A percentile compares a stretch with the other conserved stretches of the same genome.
Conservation (phyloP, 2,329 filamentous ascomycete species). For the Aspergillus viridinutans region DNA sequence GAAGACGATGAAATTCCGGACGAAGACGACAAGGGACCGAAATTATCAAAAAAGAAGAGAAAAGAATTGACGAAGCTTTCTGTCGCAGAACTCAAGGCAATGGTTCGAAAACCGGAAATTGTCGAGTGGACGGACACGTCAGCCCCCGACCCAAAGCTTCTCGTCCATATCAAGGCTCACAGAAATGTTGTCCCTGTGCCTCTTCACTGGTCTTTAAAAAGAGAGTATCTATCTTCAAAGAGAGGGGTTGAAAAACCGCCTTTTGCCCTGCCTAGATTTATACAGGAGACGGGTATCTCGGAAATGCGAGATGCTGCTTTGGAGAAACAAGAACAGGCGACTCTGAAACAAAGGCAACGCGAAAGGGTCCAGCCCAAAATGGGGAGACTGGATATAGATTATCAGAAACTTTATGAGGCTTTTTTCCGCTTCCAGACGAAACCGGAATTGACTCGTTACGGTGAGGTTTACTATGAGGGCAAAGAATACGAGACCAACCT, state of each 20-base stretch:
- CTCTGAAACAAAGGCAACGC: slow-evolving; percentile 89
- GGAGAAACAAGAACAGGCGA: slow-evolving; percentile 90
- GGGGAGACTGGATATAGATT: slow-evolving; percentile 96
- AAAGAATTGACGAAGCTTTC: slow-evolving; percentile 90
- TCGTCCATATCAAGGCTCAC: slow-evolving; percentile 92
- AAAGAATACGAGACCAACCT: slow-evolving; percentile 97
- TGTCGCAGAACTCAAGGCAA: slow-evolving; percentile 88
- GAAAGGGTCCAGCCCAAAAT: slow-evolving; percentile 94
- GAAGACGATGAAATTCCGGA: slow-evolving; percentile 84
- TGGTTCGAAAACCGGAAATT: slow-evolving; percentile 85
- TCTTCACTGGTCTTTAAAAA: slow-evolving; percentile 89
- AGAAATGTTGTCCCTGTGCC: slow-evolving; percentile 95
- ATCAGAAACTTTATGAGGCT: slow-evolving; percentile 95
- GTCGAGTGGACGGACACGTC: slow-evolving; percentile 98
- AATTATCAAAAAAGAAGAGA: slow-evolving; percentile 88
- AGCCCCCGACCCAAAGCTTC: slow-evolving; percentile 78
- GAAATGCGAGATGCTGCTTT: slow-evolving; percentile 97
- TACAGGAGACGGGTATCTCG: slow-evolving; percentile 92
- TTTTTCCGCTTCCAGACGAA: slow-evolving; percentile 99
- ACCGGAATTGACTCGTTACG: slow-evolving; percentile 86
- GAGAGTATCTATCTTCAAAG: slow-evolving; percentile 96
- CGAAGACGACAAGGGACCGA: slow-evolving; percentile 62
- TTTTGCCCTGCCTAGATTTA: slow-evolving; percentile 91
- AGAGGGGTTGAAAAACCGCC: slow-evolving; percentile 93
- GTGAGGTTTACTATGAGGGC: slow-evolving; percentile 99